These are phyloP conservation scores for Tolypocladium ophioglossoides DNA, from an alignment of 2,329 filamentous ascomycete species.

Conservation along the genomic window DNA sequence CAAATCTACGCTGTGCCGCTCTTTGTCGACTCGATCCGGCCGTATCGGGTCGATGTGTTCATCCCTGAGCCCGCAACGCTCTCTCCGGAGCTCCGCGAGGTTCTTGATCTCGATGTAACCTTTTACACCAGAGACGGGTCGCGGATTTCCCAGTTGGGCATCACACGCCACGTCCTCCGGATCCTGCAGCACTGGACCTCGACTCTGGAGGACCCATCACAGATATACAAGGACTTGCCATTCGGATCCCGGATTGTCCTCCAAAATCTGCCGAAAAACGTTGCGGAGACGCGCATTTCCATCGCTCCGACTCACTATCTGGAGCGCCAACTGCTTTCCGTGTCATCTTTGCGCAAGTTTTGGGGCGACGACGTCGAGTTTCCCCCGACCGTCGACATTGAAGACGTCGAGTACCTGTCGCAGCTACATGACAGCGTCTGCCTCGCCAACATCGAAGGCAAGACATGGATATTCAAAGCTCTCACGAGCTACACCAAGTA, in stretches of 20 bases:
- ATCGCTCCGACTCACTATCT: slow-evolving; percentile 41
- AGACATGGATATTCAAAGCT: slow-evolving; percentile 45
- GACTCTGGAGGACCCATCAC: slow-evolving; percentile 14
- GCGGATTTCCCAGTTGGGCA: slow-evolving; percentile 36
- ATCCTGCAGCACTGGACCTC: slow-evolving; percentile 42
- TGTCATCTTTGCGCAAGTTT: slow-evolving; percentile 26
- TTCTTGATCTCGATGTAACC: slow-evolving; percentile 36
- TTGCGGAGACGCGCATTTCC: slow-evolving; percentile 33
- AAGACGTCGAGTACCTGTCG: slow-evolving; percentile 35
- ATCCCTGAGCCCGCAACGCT: slow-evolving; percentile 39
- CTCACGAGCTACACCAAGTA: slow-evolving; percentile 47
- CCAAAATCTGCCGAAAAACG: slow-evolving; percentile 35
- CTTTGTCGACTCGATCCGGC: slow-evolving; percentile 33
- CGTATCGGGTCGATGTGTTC: slow-evolving; percentile 48
- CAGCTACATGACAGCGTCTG: slow-evolving; percentile 51
- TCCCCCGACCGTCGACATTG: slow-evolving; percentile 38
- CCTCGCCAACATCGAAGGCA: slow-evolving; percentile 33
- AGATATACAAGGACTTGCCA: slow-evolving; percentile 34
- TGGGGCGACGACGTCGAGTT: slow-evolving; percentile 32
- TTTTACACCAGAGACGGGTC: slow-evolving; percentile 44
- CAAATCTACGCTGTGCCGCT: slow-evolving; percentile 47
- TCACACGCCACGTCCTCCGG: slow-evolving; percentile 42
- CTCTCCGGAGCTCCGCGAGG: slow-evolving; percentile 27
- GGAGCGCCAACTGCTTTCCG: slow-evolving; percentile 39
- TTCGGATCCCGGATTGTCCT: slow-evolving; percentile 50